Base-by-base conservation (phyloP, 1,139 yeast genomes). In the Hyphopichia pseudoburtonii region DNA sequence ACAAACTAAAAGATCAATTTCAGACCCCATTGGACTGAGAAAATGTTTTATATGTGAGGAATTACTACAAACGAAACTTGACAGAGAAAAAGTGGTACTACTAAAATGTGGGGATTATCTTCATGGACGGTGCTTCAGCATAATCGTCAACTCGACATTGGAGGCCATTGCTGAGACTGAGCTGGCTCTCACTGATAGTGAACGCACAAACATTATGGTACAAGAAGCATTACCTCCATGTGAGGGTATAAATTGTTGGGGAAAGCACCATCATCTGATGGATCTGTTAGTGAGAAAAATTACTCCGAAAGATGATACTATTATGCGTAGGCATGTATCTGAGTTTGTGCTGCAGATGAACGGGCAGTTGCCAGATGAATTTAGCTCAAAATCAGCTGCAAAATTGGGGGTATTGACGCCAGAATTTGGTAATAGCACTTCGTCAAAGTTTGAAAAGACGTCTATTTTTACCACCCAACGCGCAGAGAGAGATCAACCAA, bases 21-120 rank as follows among this genome's bases (percentile, higher is more conserved):
- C 33, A 4, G 34, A 24, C 11, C 40, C 35, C 2, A 14, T 24
- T n/a, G 24, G 21, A 4, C 14, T 10, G 5, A 17, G 35, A 4
- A 48, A 39, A 16, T 70, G 76, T 39, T 64, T 61, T 32, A 56
- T 70, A 8, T 70, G 76, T 45, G 60, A 58, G 11, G 75, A 70
- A 37, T 46, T 52, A 9, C 51, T 69, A 11, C 52, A 58, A 32
- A 55, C 62, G 11, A 64, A 60, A 33, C 52, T 70, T n/a, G 51
- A 48, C 10, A 50, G 55, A n/a, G 76, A 70, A 42, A 47, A 48
- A 28, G 44, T 68, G 11, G 47, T 69, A 12, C 57, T 58, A 28
- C 55, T 70, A 30, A 44, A 46, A 17, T 70, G 76, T 50, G 72
- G 72, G 3, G 73, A 68, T 40, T 57, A 50, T 34, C 50, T 66